These are phyloP conservation scores for Mycena rosella DNA, from an alignment of 768 basidiomycete species.

Conservation along the genomic window DNA sequence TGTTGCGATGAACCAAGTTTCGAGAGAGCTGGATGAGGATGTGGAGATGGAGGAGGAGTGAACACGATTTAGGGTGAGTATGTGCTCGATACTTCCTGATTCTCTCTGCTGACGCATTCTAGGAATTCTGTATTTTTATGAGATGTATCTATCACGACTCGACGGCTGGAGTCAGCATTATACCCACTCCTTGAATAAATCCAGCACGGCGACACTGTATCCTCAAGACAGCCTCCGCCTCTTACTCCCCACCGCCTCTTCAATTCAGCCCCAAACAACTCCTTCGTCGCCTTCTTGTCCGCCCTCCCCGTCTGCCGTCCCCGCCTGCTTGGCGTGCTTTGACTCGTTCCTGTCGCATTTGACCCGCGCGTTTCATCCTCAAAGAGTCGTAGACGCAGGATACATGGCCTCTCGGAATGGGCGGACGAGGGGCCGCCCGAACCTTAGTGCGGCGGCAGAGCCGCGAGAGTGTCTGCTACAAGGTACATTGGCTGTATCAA, in stretches of 20 bases:
- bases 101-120: not conserved
- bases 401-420: conserved; percentile 33
- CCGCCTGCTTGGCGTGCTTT: conserved; percentile 76
- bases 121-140: not conserved
- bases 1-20: conserved; percentile 41
- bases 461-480: too few relatives aligned
- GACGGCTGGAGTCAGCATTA: too few relatives aligned
- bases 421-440: too few relatives aligned
- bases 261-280: conserved; percentile 74
- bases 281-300: conserved; percentile 77
- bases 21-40: conserved; percentile 15
- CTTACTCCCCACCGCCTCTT: too few relatives aligned
- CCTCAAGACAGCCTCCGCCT: too few relatives aligned
- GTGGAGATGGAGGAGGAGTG: conserved; percentile 6
- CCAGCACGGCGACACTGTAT: too few relatives aligned
- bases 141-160: too few relatives aligned
- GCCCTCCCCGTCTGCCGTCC: conserved; percentile 75
- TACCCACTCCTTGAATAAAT: too few relatives aligned
- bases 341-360: conserved; percentile 82
- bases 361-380: conserved; percentile 45
- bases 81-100: too few relatives aligned
- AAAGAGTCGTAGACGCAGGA: conserved; percentile 42
- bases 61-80: not conserved
- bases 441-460: too few relatives aligned
- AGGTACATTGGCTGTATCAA: too few relatives aligned